Base-by-base conservation (phyloP, 2,329 filamentous ascomycete genomes). In the Mariannaea elegans region DNA sequence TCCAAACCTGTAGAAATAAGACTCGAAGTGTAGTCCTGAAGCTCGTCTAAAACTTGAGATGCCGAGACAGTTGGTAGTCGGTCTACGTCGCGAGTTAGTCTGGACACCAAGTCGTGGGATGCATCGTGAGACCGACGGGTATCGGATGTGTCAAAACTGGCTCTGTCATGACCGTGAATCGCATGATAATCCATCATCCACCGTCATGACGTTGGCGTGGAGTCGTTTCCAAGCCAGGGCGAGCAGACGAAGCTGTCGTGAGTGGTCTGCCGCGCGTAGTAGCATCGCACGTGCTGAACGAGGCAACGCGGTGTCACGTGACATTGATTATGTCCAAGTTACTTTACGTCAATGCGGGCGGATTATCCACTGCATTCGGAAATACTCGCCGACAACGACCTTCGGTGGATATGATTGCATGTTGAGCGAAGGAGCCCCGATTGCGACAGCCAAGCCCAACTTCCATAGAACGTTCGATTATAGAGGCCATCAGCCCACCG, bases 31-130 rank as follows among this genome's bases (percentile, higher is more conserved):
- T 83, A 79, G 45, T 80, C 77, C 46, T 84, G 80, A 42, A 91
- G 77, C 21, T 86, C 82, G 59, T 89, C 82, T 42, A 94, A 79
- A 7, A 88, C 90, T 71, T 92, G 84, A 1, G 90, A 90, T 27
- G 91, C 92, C 16, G 90, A 92, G 47, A 94, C 82, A 1, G 92
- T 92, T 32, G 92, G 89, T 52, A 94, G 80, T 50, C 91, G 87
- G 78, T 94, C 90, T 93, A 67, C 27, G 44, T 19, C 23, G 24
- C 29, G 24, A 7, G 65, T 66, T 58, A 70, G 64, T 46, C 54
- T 55, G 46, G 29, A 31, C 32, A 57, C 50, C 8, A 14, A 18
- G 48, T 55, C 12, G 42, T 51, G n/a, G 21, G 27, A 42, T 50
- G 19, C 13, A 50, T 51, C 39, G 36, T 46, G 58, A 66, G 65